Conservation (phyloP, 257 asterid species). For the Fraxinus quadrangulata region DNA sequence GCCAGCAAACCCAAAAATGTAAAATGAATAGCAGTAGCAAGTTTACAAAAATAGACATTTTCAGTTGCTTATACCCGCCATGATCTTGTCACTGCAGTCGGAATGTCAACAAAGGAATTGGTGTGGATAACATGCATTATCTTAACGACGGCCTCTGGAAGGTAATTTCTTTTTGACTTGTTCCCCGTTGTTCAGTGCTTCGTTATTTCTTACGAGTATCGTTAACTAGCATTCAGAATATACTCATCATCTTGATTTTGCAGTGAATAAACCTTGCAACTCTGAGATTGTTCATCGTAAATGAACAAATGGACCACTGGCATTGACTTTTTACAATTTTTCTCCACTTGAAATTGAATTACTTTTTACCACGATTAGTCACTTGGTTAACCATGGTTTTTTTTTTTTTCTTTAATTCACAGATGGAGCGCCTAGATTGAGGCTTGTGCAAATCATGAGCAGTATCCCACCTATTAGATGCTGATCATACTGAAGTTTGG, state of each 20-base stretch:
- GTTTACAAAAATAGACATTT: conserved; percentile 3
- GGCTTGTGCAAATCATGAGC: not conserved
- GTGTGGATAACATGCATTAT: conserved; percentile 97
- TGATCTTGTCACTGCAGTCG: conserved; percentile 51
- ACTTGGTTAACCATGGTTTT: not conserved
- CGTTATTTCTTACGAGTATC: no score
- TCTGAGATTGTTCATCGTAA: not conserved
- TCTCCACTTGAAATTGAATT: not conserved
- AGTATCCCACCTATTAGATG: not conserved
- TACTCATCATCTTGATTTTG: not conserved
- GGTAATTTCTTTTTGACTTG: conserved; percentile 40
- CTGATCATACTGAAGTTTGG: not conserved
- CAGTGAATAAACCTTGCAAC: conserved; percentile 3
- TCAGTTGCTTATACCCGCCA: conserved; percentile 16
- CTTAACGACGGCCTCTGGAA: conserved; percentile 99
- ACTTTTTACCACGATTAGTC: not conserved
- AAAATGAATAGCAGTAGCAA: not conserved
- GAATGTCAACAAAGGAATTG: conserved; percentile 89
- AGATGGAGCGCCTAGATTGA: conserved; percentile 75
- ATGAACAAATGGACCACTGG: not conserved
- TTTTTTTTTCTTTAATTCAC: conserved; percentile 23
- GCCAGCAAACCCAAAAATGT: not conserved
- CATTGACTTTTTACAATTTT: not conserved
- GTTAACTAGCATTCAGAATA: not conserved
- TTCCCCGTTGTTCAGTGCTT: no score